phyloP scores from a whole-genome alignment of 129 eudicot species.

The Helianthus tuberosus region DNA sequence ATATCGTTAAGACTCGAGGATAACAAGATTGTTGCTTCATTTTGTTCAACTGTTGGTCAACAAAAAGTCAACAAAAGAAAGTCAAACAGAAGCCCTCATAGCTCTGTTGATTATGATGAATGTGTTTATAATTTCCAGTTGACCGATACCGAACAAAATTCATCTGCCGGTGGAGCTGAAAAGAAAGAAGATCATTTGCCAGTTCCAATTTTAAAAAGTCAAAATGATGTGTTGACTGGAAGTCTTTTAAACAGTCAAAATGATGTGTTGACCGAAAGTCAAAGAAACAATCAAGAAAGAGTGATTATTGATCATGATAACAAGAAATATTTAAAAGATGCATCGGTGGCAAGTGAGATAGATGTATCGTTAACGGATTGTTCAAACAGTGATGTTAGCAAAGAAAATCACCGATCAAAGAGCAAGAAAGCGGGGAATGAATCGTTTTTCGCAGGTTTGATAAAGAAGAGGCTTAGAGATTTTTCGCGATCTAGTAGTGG shows the following conservation, averaged over 20 bases:
- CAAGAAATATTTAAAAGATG: slow-evolving; percentile 48
- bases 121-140: slow-evolving; percentile 35
- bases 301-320: slow-evolving; percentile 30
- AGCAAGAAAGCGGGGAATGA: slow-evolving; percentile 51
- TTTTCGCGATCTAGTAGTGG: slow-evolving; percentile 48
- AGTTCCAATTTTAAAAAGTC: slow-evolving; percentile 29
- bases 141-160: slow-evolving; percentile 33
- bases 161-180: slow-evolving; percentile 36
- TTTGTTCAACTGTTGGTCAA: slow-evolving; percentile 32
- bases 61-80: slow-evolving; percentile 36
- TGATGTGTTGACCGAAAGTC: slow-evolving; percentile 42
- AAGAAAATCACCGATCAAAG: slow-evolving; percentile 43
- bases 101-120: slow-evolving; percentile 41
- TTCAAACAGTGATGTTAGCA: slow-evolving; percentile 36
- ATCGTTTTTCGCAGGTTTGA: slow-evolving; percentile 57
- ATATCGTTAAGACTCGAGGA: slow-evolving; percentile 44
- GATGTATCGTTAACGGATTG: slow-evolving; percentile 55
- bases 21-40: slow-evolving; percentile 48
- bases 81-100: slow-evolving; percentile 36
- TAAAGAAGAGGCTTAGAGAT: slow-evolving; percentile 62
- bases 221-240: too few relatives aligned
- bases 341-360: slow-evolving; percentile 58
- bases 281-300: slow-evolving; percentile 42
- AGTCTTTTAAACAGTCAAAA: too few relatives aligned
- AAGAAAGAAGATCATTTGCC: slow-evolving; percentile 40